Conservation (phyloP, 1,284 basidiomycete species). For the Sutorius eximius region DNA sequence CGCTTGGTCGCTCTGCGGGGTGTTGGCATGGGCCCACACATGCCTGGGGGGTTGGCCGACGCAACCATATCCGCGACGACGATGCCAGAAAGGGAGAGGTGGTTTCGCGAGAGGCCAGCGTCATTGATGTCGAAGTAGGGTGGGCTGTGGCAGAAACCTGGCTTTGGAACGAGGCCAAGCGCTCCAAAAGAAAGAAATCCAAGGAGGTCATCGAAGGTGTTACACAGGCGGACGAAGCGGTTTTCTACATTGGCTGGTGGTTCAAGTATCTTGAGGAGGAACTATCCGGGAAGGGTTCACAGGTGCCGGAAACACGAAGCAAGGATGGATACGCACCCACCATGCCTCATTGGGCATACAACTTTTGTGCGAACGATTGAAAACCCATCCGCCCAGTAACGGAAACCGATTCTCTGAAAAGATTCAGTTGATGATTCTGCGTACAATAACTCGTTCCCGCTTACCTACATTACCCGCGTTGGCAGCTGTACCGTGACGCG, state of each 20-base stretch:
- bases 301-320: background rate
- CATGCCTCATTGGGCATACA: conserved; percentile 33
- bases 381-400: conserved; percentile 35
- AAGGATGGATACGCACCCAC: conserved; percentile 26
- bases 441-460: background rate
- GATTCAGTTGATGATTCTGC: background rate
- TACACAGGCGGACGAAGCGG: conserved; percentile 35
- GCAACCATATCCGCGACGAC: conserved; percentile 22
- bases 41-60: background rate
- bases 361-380: conserved; percentile 19
- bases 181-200: conserved; percentile 31
- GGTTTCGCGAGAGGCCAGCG: conserved; percentile 15
- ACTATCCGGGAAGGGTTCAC: background rate
- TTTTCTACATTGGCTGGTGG: conserved; percentile 29
- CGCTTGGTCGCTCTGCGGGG: conserved; percentile 11
- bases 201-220: conserved; percentile 33
- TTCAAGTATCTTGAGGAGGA: conserved; percentile 2
- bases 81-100: conserved; percentile 33
- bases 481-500: conserved; percentile 6
- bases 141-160: conserved; percentile 11
- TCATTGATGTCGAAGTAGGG: background rate
- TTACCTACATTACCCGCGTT: conserved; percentile 15
- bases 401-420: conserved; percentile 12
- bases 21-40: conserved; percentile 13
- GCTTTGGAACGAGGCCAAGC: conserved; percentile 20